Evolutionary conservation across 495 filamentous ascomycete genomes (phyloP), one percentile per base, ranked within the genome.

Genomic region (Xylaria cubensis): DNA sequence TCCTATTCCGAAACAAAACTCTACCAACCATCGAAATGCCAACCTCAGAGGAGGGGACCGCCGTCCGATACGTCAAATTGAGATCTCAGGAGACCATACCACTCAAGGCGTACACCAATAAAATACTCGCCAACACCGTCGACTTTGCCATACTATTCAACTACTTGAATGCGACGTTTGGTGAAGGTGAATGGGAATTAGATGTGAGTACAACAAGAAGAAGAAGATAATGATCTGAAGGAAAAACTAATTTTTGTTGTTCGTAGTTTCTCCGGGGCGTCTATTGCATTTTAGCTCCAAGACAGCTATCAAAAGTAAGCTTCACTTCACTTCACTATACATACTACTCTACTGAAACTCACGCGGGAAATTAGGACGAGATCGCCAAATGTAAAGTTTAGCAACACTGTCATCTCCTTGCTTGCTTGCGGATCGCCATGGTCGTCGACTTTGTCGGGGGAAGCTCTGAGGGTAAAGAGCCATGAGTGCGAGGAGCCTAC

Each of bases 241-340:
- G 0, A 29, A 15, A 5, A 17, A 9, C 26, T 58, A 34, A 6
- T 10, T 8, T 15, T 19, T 29, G 29, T 26, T 10, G 12, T 44
- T 19, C n/a, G 9, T 55, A 67, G 44, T 21, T 67, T 26, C 4
- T 39, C 0, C 29, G 10, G 15, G 10, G 21, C 21, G 7, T 19
- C 24, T 67, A 12, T 15, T 55, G 39, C 29, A 55, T 67, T 46
- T 10, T 21, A 67, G 64, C 64, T 13, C 64, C 46, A 1, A 67
- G 64, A 12, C 21, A 67, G n/a, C 26, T 67, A 15, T 6, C 64
- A 34, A 17, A 34, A 19, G 64, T 55, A 44, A 36, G 29, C 50
- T 3, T 12, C n/a, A 5, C 29, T 34, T 58, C 17, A 58, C 26
- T 56, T 3, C 4, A 13, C 15, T 26, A 9, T 56, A 8, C 34